Conservation (phyloP, 768 basidiomycete species). For the Leucosporidium creatinivorum region DNA sequence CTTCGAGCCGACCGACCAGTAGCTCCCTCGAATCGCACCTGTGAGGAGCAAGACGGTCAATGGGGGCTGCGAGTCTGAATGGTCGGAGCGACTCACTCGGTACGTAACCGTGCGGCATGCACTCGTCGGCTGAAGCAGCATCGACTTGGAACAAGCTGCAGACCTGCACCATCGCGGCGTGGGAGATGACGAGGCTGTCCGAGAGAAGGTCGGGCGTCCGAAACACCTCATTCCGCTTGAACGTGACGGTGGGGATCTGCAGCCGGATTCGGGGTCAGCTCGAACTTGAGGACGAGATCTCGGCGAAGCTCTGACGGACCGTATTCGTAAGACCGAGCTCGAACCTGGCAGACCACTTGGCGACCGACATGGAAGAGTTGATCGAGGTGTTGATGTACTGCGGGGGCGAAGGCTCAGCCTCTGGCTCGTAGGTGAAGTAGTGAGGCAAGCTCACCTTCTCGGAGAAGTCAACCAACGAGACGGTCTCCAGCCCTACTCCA, state of each 20-base stretch:
- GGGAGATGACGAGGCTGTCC: slow-evolving; percentile 18
- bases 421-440: too few species aligned
- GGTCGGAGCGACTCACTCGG: slow-evolving; percentile 2
- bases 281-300: accelerated
- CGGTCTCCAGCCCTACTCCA: slow-evolving; percentile 6
- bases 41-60: neutral
- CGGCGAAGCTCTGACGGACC: neutral
- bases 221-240: slow-evolving; percentile 10
- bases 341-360: slow-evolving; percentile 27
- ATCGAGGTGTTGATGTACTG: slow-evolving; percentile 20
- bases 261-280: too few species aligned
- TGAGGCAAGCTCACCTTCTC: too few species aligned
- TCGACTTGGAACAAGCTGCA: neutral
- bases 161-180: slow-evolving; percentile 1
- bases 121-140: neutral
- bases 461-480: slow-evolving; percentile 7
- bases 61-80: neutral
- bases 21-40: slow-evolving; percentile 18
- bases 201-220: slow-evolving; percentile 20
- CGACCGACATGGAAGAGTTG: slow-evolving; percentile 18
- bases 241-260: slow-evolving; percentile 21
- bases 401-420: too few species aligned
- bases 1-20: neutral
- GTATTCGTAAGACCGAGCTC: slow-evolving; percentile 24
- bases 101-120: slow-evolving; percentile 5